Evolutionary conservation across 2,329 filamentous ascomycete genomes (phyloP).

Genomic region (Claviceps sp.): DNA sequence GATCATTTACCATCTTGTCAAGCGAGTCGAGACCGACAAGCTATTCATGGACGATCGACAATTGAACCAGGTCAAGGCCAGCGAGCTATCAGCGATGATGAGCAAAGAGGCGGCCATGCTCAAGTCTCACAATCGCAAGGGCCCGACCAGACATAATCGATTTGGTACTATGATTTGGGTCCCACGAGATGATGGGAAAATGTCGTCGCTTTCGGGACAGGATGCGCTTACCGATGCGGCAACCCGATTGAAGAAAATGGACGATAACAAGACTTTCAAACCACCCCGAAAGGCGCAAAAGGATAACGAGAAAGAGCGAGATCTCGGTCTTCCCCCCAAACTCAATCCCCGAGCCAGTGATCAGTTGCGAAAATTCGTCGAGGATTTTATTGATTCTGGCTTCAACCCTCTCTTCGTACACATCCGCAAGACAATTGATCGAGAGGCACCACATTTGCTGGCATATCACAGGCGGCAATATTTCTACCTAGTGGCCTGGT

Average conservation of each 20-base stretch:
- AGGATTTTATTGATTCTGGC: constrained; percentile 86
- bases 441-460: constrained; percentile 71
- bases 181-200: constrained; percentile 70
- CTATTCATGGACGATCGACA: constrained; percentile 75
- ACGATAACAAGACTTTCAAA: constrained; percentile 79
- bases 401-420: constrained; percentile 88
- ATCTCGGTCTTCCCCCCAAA: constrained; percentile 61
- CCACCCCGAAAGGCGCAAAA: constrained; percentile 55
- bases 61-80: constrained; percentile 51
- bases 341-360: constrained; percentile 63
- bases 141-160: constrained; percentile 77
- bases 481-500: constrained; percentile 89
- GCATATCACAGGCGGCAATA: constrained; percentile 71
- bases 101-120: constrained; percentile 76
- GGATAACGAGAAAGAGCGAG: constrained; percentile 51
- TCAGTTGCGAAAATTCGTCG: constrained; percentile 68
- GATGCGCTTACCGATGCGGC: constrained; percentile 64
- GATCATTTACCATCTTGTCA: constrained; percentile 82
- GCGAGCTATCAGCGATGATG: constrained; percentile 63
- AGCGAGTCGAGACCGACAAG: constrained; percentile 72
- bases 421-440: constrained; percentile 76
- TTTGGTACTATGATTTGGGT: constrained; percentile 98
- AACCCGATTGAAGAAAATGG: constrained; percentile 73
- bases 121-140: constrained; percentile 60
- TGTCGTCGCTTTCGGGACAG: constrained; percentile 80